Base-by-base conservation (phyloP, 495 filamentous ascomycete species). In the Penicillium salamii region DNA sequence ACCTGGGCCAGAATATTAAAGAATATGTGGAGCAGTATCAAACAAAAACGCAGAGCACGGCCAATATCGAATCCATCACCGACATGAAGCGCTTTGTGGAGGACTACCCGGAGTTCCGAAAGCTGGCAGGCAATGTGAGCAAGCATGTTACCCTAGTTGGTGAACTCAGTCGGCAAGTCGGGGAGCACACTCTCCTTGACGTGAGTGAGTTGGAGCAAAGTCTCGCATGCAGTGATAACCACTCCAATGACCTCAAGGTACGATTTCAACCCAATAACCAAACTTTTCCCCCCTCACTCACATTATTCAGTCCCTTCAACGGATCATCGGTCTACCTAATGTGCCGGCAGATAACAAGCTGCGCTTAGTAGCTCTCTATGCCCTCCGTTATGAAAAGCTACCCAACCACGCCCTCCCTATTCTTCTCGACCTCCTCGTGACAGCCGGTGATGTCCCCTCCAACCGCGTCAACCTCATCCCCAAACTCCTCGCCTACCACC, bases 81-180 rank as follows among this genome's bases (percentile, higher is more conserved):
- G 93, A 98, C 61, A 98, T 98, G 93, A 98, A 98, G 68, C 90
- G 92, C 35, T 97, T 98, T 61, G 91, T 98, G 46, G 93, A 98
- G 63, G 93, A 98, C 59, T 98, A 96, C 61, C 93, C 93, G 15
- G 93, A 98, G 59, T 98, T 98, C 69, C 80, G 93, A 31, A 91
- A 95, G 58, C 85, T 98, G 1, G 95, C 95, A 6, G 91, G 93
- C 12, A 98, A 97, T 59, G 93, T 98, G 39, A 96, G 89, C 77
- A 98, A 98, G 58, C 93, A 98, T 68, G 95, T 98, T 46, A 96
- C 93, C 3, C 72, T 98, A 36, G 93, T 98, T 21, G 87, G 90
- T 2, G 93, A 98, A 65, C 81, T 98, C 19, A 95, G 90, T 66
- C 75, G 92, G 31, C 81, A 86, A 33, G 91, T 97, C 15, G 88